Percentiles rank a stretch among this genome's conserved stretches.
These are phyloP conservation scores for Blastobotrys niveus DNA, from an alignment of 1,139 yeast genomes.

Conservation along the genomic window DNA sequence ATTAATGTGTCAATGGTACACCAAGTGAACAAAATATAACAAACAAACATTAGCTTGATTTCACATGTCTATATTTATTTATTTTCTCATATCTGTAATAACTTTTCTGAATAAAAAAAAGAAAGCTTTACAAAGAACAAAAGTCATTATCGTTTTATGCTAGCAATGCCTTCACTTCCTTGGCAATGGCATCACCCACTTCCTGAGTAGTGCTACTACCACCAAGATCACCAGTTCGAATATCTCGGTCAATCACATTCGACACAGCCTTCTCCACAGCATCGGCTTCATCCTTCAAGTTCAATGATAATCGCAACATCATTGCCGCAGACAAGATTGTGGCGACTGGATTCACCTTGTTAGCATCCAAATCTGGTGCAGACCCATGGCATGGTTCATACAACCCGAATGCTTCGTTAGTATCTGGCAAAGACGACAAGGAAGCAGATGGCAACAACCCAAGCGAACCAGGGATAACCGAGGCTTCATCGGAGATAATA, in stretches of 20 bases:
- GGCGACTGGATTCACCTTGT: slow-evolving; percentile 92
- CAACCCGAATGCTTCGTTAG: slow-evolving; percentile 87
- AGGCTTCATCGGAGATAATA: slow-evolving; percentile 94
- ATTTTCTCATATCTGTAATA: slow-evolving; percentile 1
- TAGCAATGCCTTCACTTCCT: slow-evolving; percentile 58
- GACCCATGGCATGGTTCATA: slow-evolving; percentile 99
- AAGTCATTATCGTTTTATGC: not conserved
- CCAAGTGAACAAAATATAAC: no score
- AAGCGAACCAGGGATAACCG: slow-evolving; percentile 94
- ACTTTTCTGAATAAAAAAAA: not conserved
- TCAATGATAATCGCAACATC: slow-evolving; percentile 90
- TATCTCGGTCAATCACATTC: slow-evolving; percentile 69
- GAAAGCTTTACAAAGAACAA: not conserved
- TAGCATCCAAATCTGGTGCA: slow-evolving; percentile 85
- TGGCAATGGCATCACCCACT: slow-evolving; percentile 89
- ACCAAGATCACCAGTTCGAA: slow-evolving; percentile 87
- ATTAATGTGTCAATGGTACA: slow-evolving; percentile 3
- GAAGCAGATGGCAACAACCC: slow-evolving; percentile 97
- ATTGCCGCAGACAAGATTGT: slow-evolving; percentile 92
- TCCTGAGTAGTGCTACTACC: slow-evolving; percentile 76
- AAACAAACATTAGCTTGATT: not conserved
- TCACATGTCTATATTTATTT: not conserved
- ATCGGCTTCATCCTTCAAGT: slow-evolving; percentile 75
- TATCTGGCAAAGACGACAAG: slow-evolving; percentile 89
- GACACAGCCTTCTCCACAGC: slow-evolving; percentile 87